Conservation (phyloP, 2,329 filamentous ascomycete genomes). For the Conoideocrella luteorostrata region DNA sequence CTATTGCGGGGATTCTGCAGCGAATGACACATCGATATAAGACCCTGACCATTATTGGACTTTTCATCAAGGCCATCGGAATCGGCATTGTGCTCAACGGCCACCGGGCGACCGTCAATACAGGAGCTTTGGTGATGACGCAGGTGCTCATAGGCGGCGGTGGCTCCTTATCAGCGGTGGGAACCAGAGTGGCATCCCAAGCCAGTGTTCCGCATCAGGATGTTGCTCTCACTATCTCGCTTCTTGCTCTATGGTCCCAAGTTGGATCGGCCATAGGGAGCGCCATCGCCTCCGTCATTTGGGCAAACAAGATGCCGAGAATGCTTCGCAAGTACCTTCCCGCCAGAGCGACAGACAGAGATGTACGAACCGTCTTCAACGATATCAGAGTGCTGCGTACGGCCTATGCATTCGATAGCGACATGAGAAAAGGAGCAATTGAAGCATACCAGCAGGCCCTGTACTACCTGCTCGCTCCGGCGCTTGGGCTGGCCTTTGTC, state of each 20-base stretch:
- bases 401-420: background rate
- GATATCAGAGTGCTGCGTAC: constrained; percentile 18
- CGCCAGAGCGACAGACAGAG: constrained; percentile 14
- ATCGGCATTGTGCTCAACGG: constrained; percentile 27
- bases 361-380: constrained; percentile 22
- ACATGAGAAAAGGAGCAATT: background rate
- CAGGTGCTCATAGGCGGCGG: constrained; percentile 29
- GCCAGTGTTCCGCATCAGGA: constrained; percentile 33
- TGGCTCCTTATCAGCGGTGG: constrained; percentile 29
- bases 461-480: background rate
- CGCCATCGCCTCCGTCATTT: constrained; percentile 28
- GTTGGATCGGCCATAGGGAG: constrained; percentile 30
- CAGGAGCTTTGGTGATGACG: constrained; percentile 25
- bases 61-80: constrained; percentile 27
- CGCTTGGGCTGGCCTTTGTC: background rate
- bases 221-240: constrained; percentile 26
- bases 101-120: constrained; percentile 23
- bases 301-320: constrained; percentile 25
- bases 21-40: constrained; percentile 32
- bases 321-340: constrained; percentile 19
- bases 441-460: background rate
- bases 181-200: constrained; percentile 29
- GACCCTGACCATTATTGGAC: constrained; percentile 28
- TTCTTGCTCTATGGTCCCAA: constrained; percentile 29
- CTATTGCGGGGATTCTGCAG: constrained; percentile 24